Conservation (phyloP, 2,329 filamentous ascomycete genomes). For the Mycosphaerella arachidis region DNA sequence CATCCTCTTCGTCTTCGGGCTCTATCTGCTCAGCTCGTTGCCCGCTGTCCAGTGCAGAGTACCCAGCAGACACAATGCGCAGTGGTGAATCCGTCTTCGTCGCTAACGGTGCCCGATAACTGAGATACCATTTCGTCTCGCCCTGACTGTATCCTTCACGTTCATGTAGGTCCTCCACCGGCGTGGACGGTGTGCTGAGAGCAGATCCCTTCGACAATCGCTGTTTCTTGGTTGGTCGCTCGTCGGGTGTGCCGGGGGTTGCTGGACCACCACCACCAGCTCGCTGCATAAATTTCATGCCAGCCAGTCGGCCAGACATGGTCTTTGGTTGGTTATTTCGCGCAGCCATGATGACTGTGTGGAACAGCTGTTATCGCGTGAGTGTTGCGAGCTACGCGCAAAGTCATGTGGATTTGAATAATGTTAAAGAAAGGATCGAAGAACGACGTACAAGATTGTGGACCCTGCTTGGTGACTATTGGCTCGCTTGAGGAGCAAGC, state of each 20-base stretch:
- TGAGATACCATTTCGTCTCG: conserved; percentile 73
- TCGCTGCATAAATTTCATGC: conserved; percentile 88
- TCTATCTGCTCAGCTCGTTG: conserved; percentile 22
- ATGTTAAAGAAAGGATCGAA: too few species aligned
- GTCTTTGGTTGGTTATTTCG: conserved; percentile 51
- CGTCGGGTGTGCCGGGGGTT: conserved; percentile 43
- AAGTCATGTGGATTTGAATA: too few species aligned
- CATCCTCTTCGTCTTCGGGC: conserved; percentile 30
- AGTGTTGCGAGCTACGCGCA: too few species aligned
- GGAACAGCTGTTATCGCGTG: not conserved
- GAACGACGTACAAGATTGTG: too few species aligned
- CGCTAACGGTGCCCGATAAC: conserved; percentile 45
- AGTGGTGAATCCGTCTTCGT: conserved; percentile 38
- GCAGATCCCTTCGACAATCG: conserved; percentile 46
- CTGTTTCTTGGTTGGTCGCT: conserved; percentile 59
- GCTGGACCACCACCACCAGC: conserved; percentile 38
- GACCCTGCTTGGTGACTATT: too few species aligned
- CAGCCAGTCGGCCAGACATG: conserved; percentile 83
- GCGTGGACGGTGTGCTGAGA: conserved; percentile 36
- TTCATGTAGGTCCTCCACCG: conserved; percentile 34
- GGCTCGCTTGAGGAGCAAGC: too few species aligned
- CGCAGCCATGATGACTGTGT: conserved; percentile 12
- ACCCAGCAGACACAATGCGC: conserved; percentile 58
- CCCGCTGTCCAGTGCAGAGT: conserved; percentile 46
- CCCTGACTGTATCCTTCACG: conserved; percentile 58